Evolutionary conservation across 495 filamentous ascomycete species (phyloP), one percentile per base, ranked within the genome.

Genomic region (Pyrenula aspistea): DNA sequence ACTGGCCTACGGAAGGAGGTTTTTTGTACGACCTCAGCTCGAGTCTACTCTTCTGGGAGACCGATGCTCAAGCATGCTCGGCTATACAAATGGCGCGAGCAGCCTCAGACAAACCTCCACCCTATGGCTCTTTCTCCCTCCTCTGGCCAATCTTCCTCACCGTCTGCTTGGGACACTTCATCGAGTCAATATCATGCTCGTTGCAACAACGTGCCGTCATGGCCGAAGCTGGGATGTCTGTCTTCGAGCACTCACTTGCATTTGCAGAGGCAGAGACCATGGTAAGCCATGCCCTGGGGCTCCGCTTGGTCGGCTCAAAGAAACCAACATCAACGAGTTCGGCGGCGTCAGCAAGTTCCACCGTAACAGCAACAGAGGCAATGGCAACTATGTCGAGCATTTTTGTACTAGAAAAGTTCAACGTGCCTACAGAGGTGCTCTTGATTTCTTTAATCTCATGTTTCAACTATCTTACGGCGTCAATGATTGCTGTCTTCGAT

Each of bases 181-280:
- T 94, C 23, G 93, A 97, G 65, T 90, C 86, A 0, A 73, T 97
- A 21, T 82, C 85, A 3, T 91, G 89, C 66, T 87, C 92, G 2
- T 74, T 97, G n/a, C 90, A 95, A 60, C 91, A 91, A n/a, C 80
- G 86, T 11, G 76, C 77, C 2, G 76, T 86, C 3, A 80, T 84
- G 57, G 84, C 89, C 0, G 93, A 97, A 70, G 93, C 90, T 0
- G 90, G 91, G 3, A 96, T 97, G 88, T 95, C 91, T 0, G 79
- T 97, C 20, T 93, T 98, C 65, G 93, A 98, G 61, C 90, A 96
- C 65, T 97, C 93, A 0, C 73, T 98, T 12, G 93, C 93, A 0
- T 98, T 97, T 69, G 89, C 93, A 1, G 94, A 98, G 67, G 90
- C 93, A 2, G 94, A 98, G 65, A 85, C 88, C 11, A 84, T 89